Percentiles rank a stretch among this genome's conserved stretches.
Evolutionary conservation across 164 flowering plant species (phyloP).

Genomic region (Annona squamosa): DNA sequence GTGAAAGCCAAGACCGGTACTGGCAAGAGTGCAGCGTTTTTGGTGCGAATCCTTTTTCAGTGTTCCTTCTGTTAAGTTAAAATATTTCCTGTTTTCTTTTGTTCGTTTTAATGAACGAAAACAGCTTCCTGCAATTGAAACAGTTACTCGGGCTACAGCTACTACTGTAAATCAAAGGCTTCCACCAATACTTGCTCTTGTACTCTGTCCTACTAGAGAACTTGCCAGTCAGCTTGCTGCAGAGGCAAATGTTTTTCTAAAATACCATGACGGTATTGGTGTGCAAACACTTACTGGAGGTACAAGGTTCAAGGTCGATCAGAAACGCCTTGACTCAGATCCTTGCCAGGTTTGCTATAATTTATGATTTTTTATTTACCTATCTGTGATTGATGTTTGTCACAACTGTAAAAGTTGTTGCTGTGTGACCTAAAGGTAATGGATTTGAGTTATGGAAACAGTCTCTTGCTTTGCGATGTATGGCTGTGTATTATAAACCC

Average conservation of each 20-base stretch:
- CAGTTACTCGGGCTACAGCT: slow-evolving; percentile 66
- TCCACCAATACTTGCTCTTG: slow-evolving; percentile 63
- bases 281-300: slow-evolving; percentile 90
- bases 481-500: no score
- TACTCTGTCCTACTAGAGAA: slow-evolving; percentile 93
- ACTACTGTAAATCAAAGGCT: slow-evolving; percentile 30
- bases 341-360: slow-evolving; percentile 66
- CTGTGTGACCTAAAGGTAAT: no score
- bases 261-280: slow-evolving; percentile 76
- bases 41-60: slow-evolving; percentile 45
- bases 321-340: slow-evolving; percentile 71
- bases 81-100: slow-evolving; percentile 13
- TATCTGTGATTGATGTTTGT: not conserved
- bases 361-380: not conserved
- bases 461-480: no score
- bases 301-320: slow-evolving; percentile 84
- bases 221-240: slow-evolving; percentile 95
- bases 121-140: slow-evolving; percentile 99
- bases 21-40: slow-evolving; percentile 85
- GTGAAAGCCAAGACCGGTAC: slow-evolving; percentile 94
- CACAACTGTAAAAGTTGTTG: no score
- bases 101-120: slow-evolving; percentile 37
- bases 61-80: not conserved
- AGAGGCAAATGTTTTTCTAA: slow-evolving; percentile 77
- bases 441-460: no score